Percentiles rank a stretch among this genome's conserved stretches.
These are phyloP conservation scores for Caulochytrium protostelioides DNA, from an alignment of 371 early-diverging fungal genomes.

Conservation along the genomic window DNA sequence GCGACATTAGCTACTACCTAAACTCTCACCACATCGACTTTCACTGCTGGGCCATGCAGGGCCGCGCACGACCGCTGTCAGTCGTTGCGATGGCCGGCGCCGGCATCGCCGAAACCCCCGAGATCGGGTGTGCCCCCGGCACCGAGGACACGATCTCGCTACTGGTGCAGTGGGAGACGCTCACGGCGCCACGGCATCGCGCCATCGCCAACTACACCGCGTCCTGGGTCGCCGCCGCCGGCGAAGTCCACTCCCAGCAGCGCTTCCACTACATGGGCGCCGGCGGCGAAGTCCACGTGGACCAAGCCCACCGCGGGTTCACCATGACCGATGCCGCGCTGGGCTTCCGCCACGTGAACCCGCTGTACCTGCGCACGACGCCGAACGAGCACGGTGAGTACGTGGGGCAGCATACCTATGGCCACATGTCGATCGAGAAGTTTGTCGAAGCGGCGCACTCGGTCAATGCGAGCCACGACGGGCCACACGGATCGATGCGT, in stretches of 20 bases:
- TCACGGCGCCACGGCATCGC: conserved; percentile 4
- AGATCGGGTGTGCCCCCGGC: conserved; percentile 10
- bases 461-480: conserved; percentile 10
- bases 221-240: conserved; percentile 28
- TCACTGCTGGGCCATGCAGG: conserved; percentile 19
- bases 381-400: conserved; percentile 23
- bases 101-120: conserved; percentile 19
- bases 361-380: conserved; percentile 24
- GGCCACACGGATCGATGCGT: too few species aligned
- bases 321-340: conserved; percentile 12
- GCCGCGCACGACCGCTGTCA: conserved; percentile 13
- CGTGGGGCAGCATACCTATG: conserved; percentile 23
- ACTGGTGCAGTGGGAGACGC: conserved; percentile 13
- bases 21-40: conserved; percentile 32
- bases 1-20: conserved; percentile 21
- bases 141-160: conserved; percentile 32
- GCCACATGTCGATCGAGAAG: conserved; percentile 18
- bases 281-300: conserved; percentile 22
- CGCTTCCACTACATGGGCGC: conserved; percentile 25
- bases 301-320: conserved; percentile 32
- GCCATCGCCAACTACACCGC: conserved; percentile 25
- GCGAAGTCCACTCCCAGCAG: conserved; percentile 29
- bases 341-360: conserved; percentile 18
- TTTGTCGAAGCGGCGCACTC: conserved; percentile 14
- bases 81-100: conserved; percentile 18